A percentile compares a stretch with the other conserved stretches of the same genome.
Conservation (phyloP, 169 alveolate species). For the Cryptosporidium xiaoi region DNA sequence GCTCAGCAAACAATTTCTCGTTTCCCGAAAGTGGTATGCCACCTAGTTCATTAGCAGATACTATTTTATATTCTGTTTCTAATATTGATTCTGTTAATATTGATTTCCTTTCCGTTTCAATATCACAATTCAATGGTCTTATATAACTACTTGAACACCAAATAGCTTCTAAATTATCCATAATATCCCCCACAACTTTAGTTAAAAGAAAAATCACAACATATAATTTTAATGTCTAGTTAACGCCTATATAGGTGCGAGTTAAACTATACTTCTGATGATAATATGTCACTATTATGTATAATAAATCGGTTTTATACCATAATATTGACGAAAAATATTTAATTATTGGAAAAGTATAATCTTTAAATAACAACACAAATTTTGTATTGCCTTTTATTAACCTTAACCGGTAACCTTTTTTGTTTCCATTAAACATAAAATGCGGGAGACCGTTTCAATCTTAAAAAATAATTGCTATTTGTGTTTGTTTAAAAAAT, state of each 20-base stretch:
- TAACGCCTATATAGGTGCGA: no score
- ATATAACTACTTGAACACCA: conserved; percentile 73
- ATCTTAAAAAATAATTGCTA: background rate
- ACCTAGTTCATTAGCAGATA: conserved; percentile 35
- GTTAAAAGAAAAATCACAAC: background rate
- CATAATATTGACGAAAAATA: no score
- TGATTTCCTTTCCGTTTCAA: conserved; percentile 11
- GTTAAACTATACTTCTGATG: no score
- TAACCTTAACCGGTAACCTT: conserved; percentile 1
- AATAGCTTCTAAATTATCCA: conserved; percentile 37
- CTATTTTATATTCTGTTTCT: conserved; percentile 57
- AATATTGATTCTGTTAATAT: conserved; percentile 37
- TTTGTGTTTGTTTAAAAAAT: background rate
- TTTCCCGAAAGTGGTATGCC: conserved; percentile 61
- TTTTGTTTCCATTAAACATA: background rate
- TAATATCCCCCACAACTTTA: background rate
- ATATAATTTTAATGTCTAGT: background rate
- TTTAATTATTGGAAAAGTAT: no score
- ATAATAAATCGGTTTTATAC: no score
- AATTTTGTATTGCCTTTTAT: no score
- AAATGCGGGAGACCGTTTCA: conserved; percentile 69
- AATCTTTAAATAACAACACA: no score
- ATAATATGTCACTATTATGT: no score
- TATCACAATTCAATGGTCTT: conserved; percentile 6
- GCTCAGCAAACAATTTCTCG: conserved; percentile 61